Percentiles rank a stretch among this genome's conserved stretches.
Evolutionary conservation across 306 rosid genomes (phyloP).

Genomic region (Prunus kanzakura): DNA sequence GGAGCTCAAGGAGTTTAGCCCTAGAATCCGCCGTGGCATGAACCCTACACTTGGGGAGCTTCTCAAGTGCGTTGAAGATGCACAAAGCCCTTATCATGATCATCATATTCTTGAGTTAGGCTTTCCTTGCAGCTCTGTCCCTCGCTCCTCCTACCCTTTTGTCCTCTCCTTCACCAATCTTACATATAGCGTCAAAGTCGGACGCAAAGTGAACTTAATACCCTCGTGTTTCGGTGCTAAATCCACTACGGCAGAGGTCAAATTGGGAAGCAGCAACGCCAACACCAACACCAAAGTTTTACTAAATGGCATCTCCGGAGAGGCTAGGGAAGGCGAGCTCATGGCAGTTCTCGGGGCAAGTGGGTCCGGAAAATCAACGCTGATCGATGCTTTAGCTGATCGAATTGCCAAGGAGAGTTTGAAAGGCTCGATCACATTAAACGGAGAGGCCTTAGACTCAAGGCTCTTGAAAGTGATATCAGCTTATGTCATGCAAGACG

Average conservation of each 20-base stretch:
- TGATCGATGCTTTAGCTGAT: slow-evolving; percentile 81
- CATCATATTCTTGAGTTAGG: slow-evolving; percentile 22
- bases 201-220: slow-evolving; percentile 29
- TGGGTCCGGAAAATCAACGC: slow-evolving; percentile 89
- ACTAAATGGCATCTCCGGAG: slow-evolving; percentile 73
- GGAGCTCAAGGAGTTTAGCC: slow-evolving; percentile 43
- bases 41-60: slow-evolving; percentile 68
- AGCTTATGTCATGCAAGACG: slow-evolving; percentile 97
- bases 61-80: slow-evolving; percentile 60
- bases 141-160: slow-evolving; percentile 48
- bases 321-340: slow-evolving; percentile 87
- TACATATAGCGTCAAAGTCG: slow-evolving; percentile 61
- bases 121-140: slow-evolving; percentile 11
- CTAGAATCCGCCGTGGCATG: neutral
- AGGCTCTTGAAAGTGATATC: slow-evolving; percentile 66
- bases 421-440: slow-evolving; percentile 53
- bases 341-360: slow-evolving; percentile 95
- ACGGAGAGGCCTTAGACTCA: slow-evolving; percentile 60
- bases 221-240: slow-evolving; percentile 15
- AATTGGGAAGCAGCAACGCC: neutral
- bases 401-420: slow-evolving; percentile 75
- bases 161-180: slow-evolving; percentile 67
- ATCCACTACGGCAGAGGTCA: neutral
- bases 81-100: slow-evolving; percentile 38
- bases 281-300: slow-evolving; percentile 36